Conservation (phyloP, 768 basidiomycete genomes). For the Russula vinacea region DNA sequence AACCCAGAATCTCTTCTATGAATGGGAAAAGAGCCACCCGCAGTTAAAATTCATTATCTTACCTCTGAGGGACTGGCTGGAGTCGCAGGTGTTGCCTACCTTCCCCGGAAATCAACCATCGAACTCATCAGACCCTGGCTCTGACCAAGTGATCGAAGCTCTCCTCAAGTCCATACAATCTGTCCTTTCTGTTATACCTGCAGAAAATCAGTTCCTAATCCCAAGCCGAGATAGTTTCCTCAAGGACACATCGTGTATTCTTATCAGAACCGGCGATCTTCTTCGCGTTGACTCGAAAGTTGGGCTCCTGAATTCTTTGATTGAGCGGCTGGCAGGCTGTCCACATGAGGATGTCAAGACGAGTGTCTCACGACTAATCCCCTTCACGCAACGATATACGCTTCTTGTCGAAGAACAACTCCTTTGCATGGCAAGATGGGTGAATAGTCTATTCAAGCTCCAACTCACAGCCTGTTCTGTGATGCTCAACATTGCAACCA, state of each 20-base stretch:
- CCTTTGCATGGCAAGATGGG: constrained; percentile 57
- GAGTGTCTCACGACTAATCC: constrained; percentile 50
- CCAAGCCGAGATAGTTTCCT: constrained; percentile 50
- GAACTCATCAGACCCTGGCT: constrained; percentile 28
- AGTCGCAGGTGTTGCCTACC: constrained; percentile 12
- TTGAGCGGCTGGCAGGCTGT: constrained; percentile 41
- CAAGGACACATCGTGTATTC: constrained; percentile 44
- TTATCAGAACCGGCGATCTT: constrained; percentile 46
- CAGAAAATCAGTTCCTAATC: constrained; percentile 33
- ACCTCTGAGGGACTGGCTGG: constrained; percentile 38
- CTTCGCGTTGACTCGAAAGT: constrained; percentile 48
- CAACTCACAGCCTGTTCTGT: constrained; percentile 72
- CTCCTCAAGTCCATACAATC: constrained; percentile 66
- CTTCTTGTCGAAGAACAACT: constrained; percentile 57
- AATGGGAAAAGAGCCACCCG: constrained; percentile 29
- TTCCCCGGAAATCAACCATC: not conserved
- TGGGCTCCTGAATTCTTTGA: constrained; percentile 41
- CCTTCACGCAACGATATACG: constrained; percentile 71
- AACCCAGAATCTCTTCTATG: constrained; percentile 5
- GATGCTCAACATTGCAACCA: constrained; percentile 65
- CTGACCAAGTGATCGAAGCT: constrained; percentile 52
- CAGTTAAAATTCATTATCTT: constrained; percentile 36
- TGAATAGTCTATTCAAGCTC: constrained; percentile 79
- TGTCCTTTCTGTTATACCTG: constrained; percentile 45
- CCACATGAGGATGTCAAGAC: constrained; percentile 37